These are phyloP conservation scores for Nitzschia sp. DNA, from an alignment of 108 stramenopile species.

Conservation along the genomic window DNA sequence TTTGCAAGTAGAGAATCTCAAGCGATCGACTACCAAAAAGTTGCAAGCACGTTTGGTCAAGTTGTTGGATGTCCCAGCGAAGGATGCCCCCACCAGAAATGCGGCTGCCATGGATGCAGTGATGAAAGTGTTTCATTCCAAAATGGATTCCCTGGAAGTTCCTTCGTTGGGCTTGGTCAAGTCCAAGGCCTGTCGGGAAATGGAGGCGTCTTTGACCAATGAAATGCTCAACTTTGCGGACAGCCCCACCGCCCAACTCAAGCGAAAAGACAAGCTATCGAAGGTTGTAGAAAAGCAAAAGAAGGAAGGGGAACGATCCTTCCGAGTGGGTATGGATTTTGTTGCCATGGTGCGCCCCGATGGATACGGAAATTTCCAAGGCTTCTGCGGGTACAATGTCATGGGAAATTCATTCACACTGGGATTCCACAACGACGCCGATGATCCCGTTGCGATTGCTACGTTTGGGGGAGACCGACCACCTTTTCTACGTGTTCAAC, in stretches of 20 bases:
- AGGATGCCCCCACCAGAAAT: constrained; percentile 52
- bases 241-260: constrained; percentile 75
- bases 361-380: constrained; percentile 88
- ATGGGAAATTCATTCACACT: constrained; percentile 80
- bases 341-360: constrained; percentile 87
- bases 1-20: constrained; percentile 56
- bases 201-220: constrained; percentile 65
- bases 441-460: constrained; percentile 79
- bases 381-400: constrained; percentile 79
- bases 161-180: constrained; percentile 71
- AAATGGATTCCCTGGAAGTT: constrained; percentile 57
- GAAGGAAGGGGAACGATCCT: constrained; percentile 59
- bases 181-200: constrained; percentile 60
- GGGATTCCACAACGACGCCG: constrained; percentile 88
- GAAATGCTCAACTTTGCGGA: constrained; percentile 65
- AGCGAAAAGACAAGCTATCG: constrained; percentile 54
- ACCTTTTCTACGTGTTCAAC: constrained; percentile 83
- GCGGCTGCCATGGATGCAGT: constrained; percentile 65
- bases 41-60: constrained; percentile 58
- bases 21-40: constrained; percentile 56
- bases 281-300: constrained; percentile 61
- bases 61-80: constrained; percentile 38
- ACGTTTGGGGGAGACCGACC: constrained; percentile 86
- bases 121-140: constrained; percentile 56
- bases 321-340: constrained; percentile 70